phyloP scores from a whole-genome alignment of 208 protist genomes.

The Trichomonas gallinae region DNA sequence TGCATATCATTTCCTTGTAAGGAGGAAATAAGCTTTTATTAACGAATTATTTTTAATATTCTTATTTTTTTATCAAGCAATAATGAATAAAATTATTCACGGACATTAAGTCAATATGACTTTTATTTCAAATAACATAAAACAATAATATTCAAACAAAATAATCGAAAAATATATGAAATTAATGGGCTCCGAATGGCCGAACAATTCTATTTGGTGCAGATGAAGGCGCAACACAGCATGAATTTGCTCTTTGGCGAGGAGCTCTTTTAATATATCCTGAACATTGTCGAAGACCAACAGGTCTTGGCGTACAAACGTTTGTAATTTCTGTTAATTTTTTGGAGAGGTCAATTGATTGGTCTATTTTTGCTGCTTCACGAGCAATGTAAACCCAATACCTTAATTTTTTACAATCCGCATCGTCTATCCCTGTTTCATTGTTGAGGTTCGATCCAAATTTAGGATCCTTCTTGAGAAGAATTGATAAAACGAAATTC shows the following conservation, averaged over 20 bases:
- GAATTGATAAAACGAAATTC: background rate
- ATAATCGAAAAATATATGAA: background rate
- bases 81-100: background rate
- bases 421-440: background rate
- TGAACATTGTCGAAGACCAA: background rate
- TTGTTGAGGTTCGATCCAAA: background rate
- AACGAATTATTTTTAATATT: too few species aligned
- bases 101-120: background rate
- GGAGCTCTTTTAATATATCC: background rate
- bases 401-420: background rate
- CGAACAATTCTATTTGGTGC: background rate
- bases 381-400: background rate
- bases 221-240: background rate
- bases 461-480: background rate
- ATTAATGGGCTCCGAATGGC: background rate
- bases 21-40: background rate
- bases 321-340: background rate
- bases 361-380: background rate
- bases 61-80: background rate
- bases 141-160: background rate
- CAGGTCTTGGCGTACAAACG: background rate
- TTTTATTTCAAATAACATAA: background rate
- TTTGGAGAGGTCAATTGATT: background rate
- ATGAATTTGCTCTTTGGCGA: background rate
- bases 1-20: background rate